phyloP scores from a whole-genome alignment of 2,329 filamentous ascomycete species.

The Aspergillus sp. region DNA sequence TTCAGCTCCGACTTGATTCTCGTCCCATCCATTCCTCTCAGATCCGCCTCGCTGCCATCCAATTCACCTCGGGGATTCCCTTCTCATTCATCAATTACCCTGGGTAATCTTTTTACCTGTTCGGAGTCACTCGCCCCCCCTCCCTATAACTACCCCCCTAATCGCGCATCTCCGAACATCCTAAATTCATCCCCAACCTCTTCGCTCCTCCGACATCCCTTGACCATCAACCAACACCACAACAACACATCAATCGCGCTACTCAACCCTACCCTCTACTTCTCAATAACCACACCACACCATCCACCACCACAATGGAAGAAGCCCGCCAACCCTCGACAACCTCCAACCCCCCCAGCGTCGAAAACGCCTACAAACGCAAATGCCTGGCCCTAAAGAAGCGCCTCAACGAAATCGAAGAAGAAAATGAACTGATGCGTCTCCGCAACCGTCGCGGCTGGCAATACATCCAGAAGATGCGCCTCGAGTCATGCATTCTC shows the following conservation, averaged over 20 bases:
- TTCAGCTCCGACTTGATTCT: constrained; percentile 1
- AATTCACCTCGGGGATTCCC: neutral
- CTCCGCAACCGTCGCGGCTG: constrained; percentile 76
- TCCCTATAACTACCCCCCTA: neutral
- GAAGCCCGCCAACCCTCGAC: constrained; percentile 29
- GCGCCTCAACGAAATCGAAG: constrained; percentile 86
- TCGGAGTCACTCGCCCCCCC: neutral
- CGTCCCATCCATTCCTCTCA: neutral
- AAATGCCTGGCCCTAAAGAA: constrained; percentile 96
- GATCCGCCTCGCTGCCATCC: neutral
- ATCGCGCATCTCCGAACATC: neutral
- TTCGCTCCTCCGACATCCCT: neutral
- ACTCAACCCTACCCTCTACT: neutral
- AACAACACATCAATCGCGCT: neutral
- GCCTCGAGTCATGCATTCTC: constrained; percentile 58
- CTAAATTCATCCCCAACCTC: neutral
- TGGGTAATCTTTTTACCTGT: neutral
- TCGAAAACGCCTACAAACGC: constrained; percentile 91
- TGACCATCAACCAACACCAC: neutral
- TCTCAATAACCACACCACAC: neutral
- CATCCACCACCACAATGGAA: constrained; percentile 29
- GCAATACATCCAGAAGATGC: constrained; percentile 86
- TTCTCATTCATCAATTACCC: neutral
- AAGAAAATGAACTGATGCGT: constrained; percentile 81
- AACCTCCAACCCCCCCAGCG: constrained; percentile 70